Conservation (phyloP, 345 rosid species). For the Geranium rotundifolium region DNA sequence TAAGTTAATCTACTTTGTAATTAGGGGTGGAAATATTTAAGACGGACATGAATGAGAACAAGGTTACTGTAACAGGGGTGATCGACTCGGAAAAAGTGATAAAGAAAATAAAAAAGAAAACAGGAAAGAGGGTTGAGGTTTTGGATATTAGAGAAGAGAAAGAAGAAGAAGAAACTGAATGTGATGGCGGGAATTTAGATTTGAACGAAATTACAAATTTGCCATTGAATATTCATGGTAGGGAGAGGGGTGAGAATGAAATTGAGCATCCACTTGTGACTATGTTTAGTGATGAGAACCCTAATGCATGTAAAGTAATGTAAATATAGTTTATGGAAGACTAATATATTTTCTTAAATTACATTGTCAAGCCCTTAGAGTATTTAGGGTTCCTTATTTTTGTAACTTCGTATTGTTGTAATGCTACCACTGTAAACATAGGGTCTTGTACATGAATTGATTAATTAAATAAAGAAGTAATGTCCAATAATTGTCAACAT, state of each 20-base stretch:
- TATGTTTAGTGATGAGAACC: constrained; percentile 66
- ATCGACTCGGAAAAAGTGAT: constrained; percentile 45
- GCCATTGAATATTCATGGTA: not conserved
- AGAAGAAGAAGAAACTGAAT: constrained; percentile 10
- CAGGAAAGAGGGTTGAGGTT: constrained; percentile 41
- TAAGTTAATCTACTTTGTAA: too few species aligned
- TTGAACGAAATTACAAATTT: not conserved
- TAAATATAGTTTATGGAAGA: too few species aligned
- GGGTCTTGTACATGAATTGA: too few species aligned
- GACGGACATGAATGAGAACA: constrained; percentile 58
- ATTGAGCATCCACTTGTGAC: constrained; percentile 15
- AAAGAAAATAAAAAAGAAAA: constrained; percentile 67
- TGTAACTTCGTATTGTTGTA: too few species aligned
- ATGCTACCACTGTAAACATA: too few species aligned
- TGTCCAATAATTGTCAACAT: too few species aligned
- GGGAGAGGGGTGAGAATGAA: too few species aligned
- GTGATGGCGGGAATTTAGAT: not conserved
- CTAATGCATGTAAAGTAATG: constrained; percentile 50
- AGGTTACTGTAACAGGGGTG: constrained; percentile 41
- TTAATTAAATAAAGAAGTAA: too few species aligned
- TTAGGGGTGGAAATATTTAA: constrained; percentile 60
- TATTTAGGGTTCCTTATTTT: too few species aligned
- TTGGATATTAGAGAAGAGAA: constrained; percentile 15
- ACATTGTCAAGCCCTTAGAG: too few species aligned
- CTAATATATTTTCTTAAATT: too few species aligned